Percentiles rank a stretch among this genome's conserved stretches.
phyloP scores from a whole-genome alignment of 306 rosid genomes.

The Hippophae rhamnoides region DNA sequence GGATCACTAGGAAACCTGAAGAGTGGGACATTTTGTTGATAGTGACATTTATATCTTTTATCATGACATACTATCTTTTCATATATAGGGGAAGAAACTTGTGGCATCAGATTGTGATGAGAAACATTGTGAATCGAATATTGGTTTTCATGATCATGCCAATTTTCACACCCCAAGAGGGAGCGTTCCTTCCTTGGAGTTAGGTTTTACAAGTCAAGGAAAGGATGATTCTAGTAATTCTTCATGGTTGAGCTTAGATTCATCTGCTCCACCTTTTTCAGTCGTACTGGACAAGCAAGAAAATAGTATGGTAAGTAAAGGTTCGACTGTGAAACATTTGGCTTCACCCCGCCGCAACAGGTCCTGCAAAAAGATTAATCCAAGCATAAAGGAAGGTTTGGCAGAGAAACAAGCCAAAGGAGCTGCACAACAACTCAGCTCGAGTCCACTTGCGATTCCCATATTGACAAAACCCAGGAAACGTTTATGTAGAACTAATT shows the following conservation, averaged over 20 bases:
- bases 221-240: slow-evolving; percentile 39
- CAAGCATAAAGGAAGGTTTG: slow-evolving; percentile 16
- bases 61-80: slow-evolving; percentile 9
- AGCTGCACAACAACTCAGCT: slow-evolving; percentile 34
- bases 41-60: background rate
- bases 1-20: no score
- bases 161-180: slow-evolving; percentile 22
- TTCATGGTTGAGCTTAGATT: slow-evolving; percentile 66
- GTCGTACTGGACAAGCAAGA: slow-evolving; percentile 15
- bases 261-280: slow-evolving; percentile 28
- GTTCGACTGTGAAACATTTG: slow-evolving; percentile 19
- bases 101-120: slow-evolving; percentile 13
- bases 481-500: slow-evolving; percentile 30
- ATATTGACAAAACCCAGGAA: slow-evolving; percentile 39
- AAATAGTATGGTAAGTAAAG: slow-evolving; percentile 14
- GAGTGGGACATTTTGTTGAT: background rate
- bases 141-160: slow-evolving; percentile 24
- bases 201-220: slow-evolving; percentile 31
- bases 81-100: slow-evolving; percentile 36
- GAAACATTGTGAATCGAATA: slow-evolving; percentile 23
- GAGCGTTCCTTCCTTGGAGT: slow-evolving; percentile 27
- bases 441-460: slow-evolving; percentile 26
- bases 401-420: slow-evolving; percentile 21
- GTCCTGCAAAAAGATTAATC: slow-evolving; percentile 30
- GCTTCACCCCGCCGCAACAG: slow-evolving; percentile 20